A percentile compares a stretch with the other conserved stretches of the same genome.
phyloP scores from a whole-genome alignment of 2,329 filamentous ascomycete species.

The Cercospora sp. region DNA sequence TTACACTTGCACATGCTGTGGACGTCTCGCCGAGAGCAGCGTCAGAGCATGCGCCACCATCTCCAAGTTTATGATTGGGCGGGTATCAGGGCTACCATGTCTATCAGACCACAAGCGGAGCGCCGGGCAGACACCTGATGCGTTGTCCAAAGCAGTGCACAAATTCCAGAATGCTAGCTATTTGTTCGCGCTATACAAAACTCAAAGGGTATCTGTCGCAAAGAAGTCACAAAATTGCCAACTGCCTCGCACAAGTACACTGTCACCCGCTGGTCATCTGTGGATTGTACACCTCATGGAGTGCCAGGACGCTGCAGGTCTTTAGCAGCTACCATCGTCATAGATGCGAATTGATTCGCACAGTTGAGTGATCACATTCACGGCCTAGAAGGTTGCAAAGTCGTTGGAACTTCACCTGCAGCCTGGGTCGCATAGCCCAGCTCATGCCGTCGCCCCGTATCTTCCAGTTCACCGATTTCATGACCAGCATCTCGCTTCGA shows the following conservation, averaged over 20 bases:
- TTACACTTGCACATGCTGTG: background rate
- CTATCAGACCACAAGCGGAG: background rate
- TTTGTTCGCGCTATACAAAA: background rate
- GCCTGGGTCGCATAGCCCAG: conserved; percentile 8
- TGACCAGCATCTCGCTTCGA: background rate
- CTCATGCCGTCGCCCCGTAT: background rate
- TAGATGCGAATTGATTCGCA: background rate
- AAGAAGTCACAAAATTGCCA: background rate
- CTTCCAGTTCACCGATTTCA: conserved; percentile 10
- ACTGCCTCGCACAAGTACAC: background rate
- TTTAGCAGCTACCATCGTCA: background rate
- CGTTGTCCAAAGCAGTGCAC: background rate
- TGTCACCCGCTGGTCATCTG: background rate
- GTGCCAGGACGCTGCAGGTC: too few species aligned
- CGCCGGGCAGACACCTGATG: background rate
- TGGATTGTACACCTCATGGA: too few species aligned
- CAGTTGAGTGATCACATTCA: background rate
- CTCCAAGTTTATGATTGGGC: background rate
- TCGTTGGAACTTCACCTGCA: background rate
- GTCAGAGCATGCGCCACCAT: background rate
- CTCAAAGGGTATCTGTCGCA: background rate
- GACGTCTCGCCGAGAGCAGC: background rate
- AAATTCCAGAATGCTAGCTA: background rate
- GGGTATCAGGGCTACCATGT: conserved; percentile 6
- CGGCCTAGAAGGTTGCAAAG: conserved; percentile 3